A percentile compares a stretch with the other conserved stretches of the same genome.
Conservation (phyloP, 2,329 filamentous ascomycete species). For the Diaporthe nobilis region DNA sequence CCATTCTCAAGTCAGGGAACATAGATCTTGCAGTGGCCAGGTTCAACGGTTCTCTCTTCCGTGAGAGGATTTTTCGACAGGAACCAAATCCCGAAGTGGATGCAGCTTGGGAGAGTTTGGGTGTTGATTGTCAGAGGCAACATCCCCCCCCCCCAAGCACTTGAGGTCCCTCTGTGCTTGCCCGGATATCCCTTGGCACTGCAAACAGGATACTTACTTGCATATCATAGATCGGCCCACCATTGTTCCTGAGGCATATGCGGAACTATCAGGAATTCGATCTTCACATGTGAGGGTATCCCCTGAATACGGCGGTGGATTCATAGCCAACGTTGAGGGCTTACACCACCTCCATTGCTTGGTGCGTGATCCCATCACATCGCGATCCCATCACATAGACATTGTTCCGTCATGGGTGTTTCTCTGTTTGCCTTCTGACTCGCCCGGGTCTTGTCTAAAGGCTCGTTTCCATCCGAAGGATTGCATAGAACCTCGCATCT, state of each 20-base stretch:
- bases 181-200: background rate
- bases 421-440: too few relatives aligned
- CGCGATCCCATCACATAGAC: conserved; percentile 19
- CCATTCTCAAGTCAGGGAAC: conserved; percentile 52
- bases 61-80: conserved; percentile 67
- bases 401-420: too few relatives aligned
- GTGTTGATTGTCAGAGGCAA: conserved; percentile 50
- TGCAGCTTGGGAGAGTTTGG: conserved; percentile 63
- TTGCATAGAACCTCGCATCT: background rate
- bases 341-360: conserved; percentile 66
- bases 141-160: background rate
- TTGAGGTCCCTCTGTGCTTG: background rate
- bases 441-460: background rate
- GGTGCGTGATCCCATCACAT: conserved; percentile 46
- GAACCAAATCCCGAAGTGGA: conserved; percentile 67
- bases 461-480: background rate
- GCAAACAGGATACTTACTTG: background rate
- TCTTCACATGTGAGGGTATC: conserved; percentile 65
- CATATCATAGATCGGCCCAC: conserved; percentile 18
- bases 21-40: conserved; percentile 51
- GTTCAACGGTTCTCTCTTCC: conserved; percentile 71
- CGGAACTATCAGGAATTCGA: conserved; percentile 54
- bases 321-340: conserved; percentile 62
- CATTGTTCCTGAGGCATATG: background rate
- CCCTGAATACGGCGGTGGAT: conserved; percentile 66